A percentile compares a stretch with the other conserved stretches of the same genome.
phyloP scores from a whole-genome alignment of 495 filamentous ascomycete species.

The Immersiella caudata region DNA sequence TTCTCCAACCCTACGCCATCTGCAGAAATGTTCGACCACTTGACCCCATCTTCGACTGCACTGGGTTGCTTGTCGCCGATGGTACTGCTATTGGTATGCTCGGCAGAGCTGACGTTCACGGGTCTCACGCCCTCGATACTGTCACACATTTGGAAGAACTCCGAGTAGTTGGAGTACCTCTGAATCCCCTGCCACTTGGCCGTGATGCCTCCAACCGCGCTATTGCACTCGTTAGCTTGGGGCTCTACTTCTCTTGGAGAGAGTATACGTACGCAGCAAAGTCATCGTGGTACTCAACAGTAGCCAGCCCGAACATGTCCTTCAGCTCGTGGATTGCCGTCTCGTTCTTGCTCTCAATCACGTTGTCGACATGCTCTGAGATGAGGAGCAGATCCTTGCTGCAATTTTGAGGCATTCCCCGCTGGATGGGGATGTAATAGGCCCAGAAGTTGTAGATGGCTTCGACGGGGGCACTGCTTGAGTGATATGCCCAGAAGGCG shows the following conservation, averaged over 20 bases:
- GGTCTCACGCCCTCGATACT: conserved; percentile 40
- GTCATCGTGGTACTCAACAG: conserved; percentile 58
- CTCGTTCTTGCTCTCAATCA: conserved; percentile 44
- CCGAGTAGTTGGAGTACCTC: conserved; percentile 51
- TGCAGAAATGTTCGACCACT: conserved; percentile 17
- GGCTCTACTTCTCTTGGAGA: background rate
- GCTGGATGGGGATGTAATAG: conserved; percentile 62
- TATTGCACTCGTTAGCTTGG: background rate
- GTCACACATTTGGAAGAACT: conserved; percentile 58
- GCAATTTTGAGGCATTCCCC: conserved; percentile 66
- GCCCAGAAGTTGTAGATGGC: conserved; percentile 64
- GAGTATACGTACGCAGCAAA: conserved; percentile 49
- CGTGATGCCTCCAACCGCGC: conserved; percentile 51
- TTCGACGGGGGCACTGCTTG: conserved; percentile 63
- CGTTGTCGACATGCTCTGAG: conserved; percentile 57
- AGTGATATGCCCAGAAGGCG: conserved; percentile 69
- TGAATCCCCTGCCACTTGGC: conserved; percentile 59
- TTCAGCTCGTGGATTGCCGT: conserved; percentile 54
- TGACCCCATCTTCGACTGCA: conserved; percentile 28
- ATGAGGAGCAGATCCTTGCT: conserved; percentile 56
- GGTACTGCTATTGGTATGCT: background rate
- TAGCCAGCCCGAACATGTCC: conserved; percentile 57
- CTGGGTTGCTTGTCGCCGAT: conserved; percentile 4
- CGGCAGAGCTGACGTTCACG: background rate
- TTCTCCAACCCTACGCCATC: conserved; percentile 58